Evolutionary conservation across 2,329 filamentous ascomycete species (phyloP), one percentile per base, ranked within the genome.

Genomic region (Scedosporium dehoogii): DNA sequence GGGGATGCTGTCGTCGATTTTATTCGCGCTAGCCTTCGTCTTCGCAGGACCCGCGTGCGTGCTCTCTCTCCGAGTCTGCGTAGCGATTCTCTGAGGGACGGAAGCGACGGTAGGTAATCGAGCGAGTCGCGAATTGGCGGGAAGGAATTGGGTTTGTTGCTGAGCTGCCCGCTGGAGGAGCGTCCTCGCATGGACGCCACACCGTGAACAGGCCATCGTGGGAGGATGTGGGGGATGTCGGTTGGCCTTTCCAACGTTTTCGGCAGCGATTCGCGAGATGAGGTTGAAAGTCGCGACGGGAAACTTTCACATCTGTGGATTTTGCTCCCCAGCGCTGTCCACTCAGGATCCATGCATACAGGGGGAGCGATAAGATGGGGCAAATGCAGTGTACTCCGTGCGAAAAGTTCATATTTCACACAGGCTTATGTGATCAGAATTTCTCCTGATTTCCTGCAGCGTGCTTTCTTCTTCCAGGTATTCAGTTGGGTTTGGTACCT

Each of bases 201-300:
- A 61, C 25, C 59, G 16, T 27, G 59, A 55, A 29, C 59, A 61
- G 3, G 59, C 59, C 59, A 61, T 61, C 14, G 48, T 61, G 9
- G 23, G 25, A 2, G 56, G 25, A 38, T 60, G 59, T n/a, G 59
- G 9, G 7, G n/a, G 44, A 48, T 48, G 16, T 14, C 16, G 12
- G 3, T 48, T n/a, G 18, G n/a, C 18, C 44, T 48, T n/a, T 7
- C 18, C 44, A 21, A 48, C 44, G 9, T 48, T 48, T 48, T 21
- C 18, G 16, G 16, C 18, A 48, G 18, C 44, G 44, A 48, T 55
- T 55, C 51, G 51, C 51, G 51, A 55, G 23, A 55, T 10, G 18
- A 27, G 23, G 51, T 23, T 18, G 4, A 23, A 55, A 55, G 51
- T 55, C 51, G 51, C 51, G 51, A 55, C 51, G 51, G 51, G 51